Conservation (phyloP, 83 land plant genomes). For the Thuja plicata region DNA sequence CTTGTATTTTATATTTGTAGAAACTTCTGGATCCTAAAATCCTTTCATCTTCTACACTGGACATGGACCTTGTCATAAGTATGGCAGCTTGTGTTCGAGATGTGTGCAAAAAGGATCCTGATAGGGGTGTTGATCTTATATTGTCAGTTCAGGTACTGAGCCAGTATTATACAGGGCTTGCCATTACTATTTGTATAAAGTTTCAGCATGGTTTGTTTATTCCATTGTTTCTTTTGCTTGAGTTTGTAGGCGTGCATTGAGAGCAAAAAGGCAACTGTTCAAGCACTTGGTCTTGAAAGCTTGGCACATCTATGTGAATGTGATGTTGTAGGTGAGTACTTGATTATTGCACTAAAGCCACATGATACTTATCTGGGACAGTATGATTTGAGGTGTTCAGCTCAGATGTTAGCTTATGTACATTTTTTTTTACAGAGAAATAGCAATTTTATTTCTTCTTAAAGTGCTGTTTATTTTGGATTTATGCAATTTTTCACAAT, state of each 20-base stretch:
- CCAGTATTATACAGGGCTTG: background rate
- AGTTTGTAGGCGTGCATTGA: slow-evolving; percentile 68
- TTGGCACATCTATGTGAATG: slow-evolving; percentile 75
- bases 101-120: slow-evolving; percentile 75
- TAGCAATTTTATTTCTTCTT: background rate
- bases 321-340: slow-evolving; percentile 69
- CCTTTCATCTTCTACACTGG: slow-evolving; percentile 31
- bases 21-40: slow-evolving; percentile 31
- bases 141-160: slow-evolving; percentile 68
- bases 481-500: background rate
- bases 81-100: slow-evolving; percentile 78
- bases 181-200: slow-evolving; percentile 1
- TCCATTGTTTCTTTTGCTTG: slow-evolving; percentile 6
- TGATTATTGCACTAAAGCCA: background rate
- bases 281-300: slow-evolving; percentile 72
- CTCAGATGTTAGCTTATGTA: background rate
- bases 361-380: background rate
- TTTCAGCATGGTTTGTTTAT: background rate
- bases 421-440: background rate
- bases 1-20: slow-evolving; percentile 12
- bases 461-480: background rate
- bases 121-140: slow-evolving; percentile 82
- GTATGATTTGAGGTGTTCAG: background rate
- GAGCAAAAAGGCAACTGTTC: slow-evolving; percentile 36
- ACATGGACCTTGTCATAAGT: slow-evolving; percentile 48